A percentile compares a stretch with the other conserved stretches of the same genome.
Evolutionary conservation across 163 green algal genomes (phyloP).

Genomic region (Scenedesmus sp.): DNA sequence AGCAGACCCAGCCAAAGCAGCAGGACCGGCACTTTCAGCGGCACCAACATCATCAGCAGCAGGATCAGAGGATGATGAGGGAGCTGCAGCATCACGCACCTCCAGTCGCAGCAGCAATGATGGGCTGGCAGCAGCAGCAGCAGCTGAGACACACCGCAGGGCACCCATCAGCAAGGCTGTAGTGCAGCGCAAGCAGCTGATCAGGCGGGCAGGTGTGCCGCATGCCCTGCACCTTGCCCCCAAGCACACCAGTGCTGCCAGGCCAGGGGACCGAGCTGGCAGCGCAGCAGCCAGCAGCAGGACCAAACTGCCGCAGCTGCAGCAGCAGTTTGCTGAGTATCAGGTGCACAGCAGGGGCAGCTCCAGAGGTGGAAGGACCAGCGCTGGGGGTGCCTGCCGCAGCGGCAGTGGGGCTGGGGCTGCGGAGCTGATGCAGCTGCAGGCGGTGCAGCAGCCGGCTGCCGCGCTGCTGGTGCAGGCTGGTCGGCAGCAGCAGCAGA

Average conservation of each 20-base stretch:
- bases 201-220: neutral
- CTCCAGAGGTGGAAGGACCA: neutral
- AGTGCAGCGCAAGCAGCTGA: neutral
- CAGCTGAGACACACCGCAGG: neutral
- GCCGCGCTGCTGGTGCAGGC: neutral
- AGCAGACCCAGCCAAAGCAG: neutral
- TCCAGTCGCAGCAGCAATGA: neutral
- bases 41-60: neutral
- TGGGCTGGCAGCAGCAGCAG: neutral
- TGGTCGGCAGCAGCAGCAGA: neutral
- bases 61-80: neutral
- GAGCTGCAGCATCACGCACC: neutral
- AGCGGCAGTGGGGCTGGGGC: neutral
- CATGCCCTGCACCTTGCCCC: neutral
- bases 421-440: neutral
- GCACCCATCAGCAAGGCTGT: neutral
- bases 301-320: neutral
- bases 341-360: neutral
- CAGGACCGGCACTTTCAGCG: no score
- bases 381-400: neutral
- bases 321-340: neutral
- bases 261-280: neutral
- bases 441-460: neutral
- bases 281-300: neutral
- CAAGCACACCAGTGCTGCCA: neutral